Base-by-base conservation (phyloP, 768 basidiomycete genomes). In the Leccinellum rugosiceps region DNA sequence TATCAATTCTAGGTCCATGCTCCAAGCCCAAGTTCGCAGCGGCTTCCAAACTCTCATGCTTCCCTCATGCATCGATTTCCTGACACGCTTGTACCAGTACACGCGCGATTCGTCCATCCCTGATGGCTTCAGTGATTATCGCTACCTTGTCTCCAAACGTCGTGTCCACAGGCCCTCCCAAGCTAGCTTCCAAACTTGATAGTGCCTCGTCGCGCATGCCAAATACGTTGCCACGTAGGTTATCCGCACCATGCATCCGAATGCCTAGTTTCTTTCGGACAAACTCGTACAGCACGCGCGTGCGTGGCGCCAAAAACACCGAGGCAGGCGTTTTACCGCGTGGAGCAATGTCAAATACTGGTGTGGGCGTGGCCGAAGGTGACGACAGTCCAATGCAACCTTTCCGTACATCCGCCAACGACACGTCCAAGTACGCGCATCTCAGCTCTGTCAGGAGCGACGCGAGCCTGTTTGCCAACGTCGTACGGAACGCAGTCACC, bases 181-280 rank as follows among this genome's bases (percentile, higher is more conserved):
- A 15, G 21, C 47, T 41, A 2, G 84, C 86, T 28, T 55, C 59
- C 23, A 85, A 73, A 83, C 84, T 57, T 2, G 52, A 19, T 9
- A 57, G 13, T 17, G 5, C 23, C 3, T 19, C 58, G 7, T 61
- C 57, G 3, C 58, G 62, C 71, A 86, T 78, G 8, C 90, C 88
- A 53, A 81, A 80, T 59, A 75, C 80, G 62, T 84, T 87, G 8
- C 74, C 72, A 43, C 76, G 74, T 58, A 84, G 76, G 66, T 94
- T 94, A 63, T 90, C 88, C 8, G 79, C 76, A 15, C 91, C 91
- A 60, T 92, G 84, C 88, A 92, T 93, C 62, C 76, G 76, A 58
- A 93, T 82, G n/a, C 88, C 89, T 28, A 94, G 75, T 8, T 78
- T 80, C 21, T 81, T 58, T 32, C 92, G 79, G 6, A 95, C 82